Evolutionary conservation across 768 basidiomycete species (phyloP).

Genomic region (Termitomyces sp.): DNA sequence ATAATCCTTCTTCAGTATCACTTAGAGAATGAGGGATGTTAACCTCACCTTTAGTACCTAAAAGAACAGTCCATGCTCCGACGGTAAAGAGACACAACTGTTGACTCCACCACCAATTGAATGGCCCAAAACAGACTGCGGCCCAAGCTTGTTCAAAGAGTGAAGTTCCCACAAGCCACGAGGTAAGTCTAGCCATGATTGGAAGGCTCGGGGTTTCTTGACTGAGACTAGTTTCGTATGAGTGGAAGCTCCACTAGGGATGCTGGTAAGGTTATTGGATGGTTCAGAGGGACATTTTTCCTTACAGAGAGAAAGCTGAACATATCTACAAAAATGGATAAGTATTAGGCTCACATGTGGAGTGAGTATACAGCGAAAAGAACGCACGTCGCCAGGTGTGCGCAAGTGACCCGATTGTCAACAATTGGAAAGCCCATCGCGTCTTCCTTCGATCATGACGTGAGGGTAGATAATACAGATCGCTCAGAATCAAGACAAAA

Average conservation of each 20-base stretch:
- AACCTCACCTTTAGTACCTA: conserved; percentile 46
- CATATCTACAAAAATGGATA: conserved; percentile 22
- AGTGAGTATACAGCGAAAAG: neutral
- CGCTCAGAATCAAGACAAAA: conserved; percentile 12
- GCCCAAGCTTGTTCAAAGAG: conserved; percentile 61
- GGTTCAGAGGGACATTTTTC: neutral
- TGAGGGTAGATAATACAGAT: neutral
- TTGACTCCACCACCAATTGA: conserved; percentile 72
- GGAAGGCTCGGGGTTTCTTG: conserved; percentile 7
- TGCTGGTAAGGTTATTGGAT: neutral
- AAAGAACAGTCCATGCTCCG: conserved; percentile 51
- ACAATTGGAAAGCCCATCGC: conserved; percentile 11
- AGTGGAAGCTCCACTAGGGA: conserved; percentile 49
- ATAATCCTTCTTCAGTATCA: neutral
- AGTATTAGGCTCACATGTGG: neutral
- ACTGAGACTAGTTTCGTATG: conserved; percentile 30
- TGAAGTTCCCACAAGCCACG: conserved; percentile 51
- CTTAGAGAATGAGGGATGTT: neutral
- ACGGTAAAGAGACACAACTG: conserved; percentile 60
- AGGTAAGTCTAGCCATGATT: conserved; percentile 28
- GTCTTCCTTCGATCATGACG: neutral
- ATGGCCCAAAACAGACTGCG: conserved; percentile 35
- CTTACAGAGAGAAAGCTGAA: conserved; percentile 28
- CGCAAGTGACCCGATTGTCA: conserved; percentile 23
- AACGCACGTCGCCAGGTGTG: conserved; percentile 36